Percentiles rank a stretch among this genome's conserved stretches.
Evolutionary conservation across 2,329 filamentous ascomycete species (phyloP).

Genomic region (Diaporthe amygdali): DNA sequence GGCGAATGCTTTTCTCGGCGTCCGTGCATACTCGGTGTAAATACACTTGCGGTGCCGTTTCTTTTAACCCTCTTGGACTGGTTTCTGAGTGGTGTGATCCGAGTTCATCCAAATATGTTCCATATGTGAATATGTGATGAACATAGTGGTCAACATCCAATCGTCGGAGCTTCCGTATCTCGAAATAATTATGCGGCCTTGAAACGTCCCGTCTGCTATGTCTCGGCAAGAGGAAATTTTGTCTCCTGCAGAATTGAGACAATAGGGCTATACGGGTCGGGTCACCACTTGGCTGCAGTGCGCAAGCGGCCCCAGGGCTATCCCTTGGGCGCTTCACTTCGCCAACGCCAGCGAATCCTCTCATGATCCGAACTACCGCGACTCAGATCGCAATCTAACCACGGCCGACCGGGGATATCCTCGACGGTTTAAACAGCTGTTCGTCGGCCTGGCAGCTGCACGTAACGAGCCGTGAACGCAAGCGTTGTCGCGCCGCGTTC

Average conservation of each 20-base stretch:
- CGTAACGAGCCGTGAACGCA: neutral
- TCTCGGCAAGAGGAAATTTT: neutral
- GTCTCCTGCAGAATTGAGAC: neutral
- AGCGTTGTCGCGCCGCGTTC: neutral
- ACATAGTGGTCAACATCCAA: neutral
- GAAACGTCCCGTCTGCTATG: neutral
- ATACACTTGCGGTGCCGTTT: neutral
- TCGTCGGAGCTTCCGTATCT: neutral
- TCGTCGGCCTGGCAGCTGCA: neutral
- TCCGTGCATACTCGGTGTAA: neutral
- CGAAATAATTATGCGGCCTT: neutral
- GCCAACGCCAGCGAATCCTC: neutral
- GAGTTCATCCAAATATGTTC: neutral
- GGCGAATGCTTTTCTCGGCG: neutral
- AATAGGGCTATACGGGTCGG: neutral
- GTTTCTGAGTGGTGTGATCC: neutral
- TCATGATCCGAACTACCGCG: neutral
- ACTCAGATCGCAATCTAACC: constrained; percentile 1
- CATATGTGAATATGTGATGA: neutral
- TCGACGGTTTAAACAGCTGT: neutral
- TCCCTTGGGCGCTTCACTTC: neutral
- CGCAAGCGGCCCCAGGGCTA: neutral
- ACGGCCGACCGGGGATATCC: neutral
- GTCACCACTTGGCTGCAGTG: neutral
- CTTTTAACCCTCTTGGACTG: neutral